Percentiles rank a stretch among this genome's conserved stretches.
Conservation (phyloP, 768 basidiomycete species). For the Amanita thiersii region DNA sequence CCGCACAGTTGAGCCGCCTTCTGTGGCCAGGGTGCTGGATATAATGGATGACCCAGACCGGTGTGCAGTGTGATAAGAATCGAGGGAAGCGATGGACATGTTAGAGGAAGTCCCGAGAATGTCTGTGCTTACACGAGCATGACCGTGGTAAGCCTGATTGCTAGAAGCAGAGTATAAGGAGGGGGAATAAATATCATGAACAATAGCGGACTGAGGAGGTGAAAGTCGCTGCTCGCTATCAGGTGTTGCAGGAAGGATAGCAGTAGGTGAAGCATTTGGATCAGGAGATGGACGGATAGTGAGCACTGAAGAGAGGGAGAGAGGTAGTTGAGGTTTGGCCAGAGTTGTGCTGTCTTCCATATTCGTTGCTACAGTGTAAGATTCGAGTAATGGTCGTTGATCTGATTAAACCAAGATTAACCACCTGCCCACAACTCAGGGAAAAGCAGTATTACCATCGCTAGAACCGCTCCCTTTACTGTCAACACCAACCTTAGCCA, state of each 20-base stretch:
- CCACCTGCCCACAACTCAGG: not conserved
- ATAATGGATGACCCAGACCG: slow-evolving; percentile 29
- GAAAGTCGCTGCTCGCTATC: slow-evolving; percentile 14
- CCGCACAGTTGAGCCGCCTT: slow-evolving; percentile 65
- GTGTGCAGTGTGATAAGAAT: slow-evolving; percentile 61
- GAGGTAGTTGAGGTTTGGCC: slow-evolving; percentile 42
- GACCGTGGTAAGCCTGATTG: no score
- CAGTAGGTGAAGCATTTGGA: slow-evolving; percentile 35
- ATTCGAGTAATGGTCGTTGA: slow-evolving; percentile 46
- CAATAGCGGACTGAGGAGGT: slow-evolving; percentile 15
- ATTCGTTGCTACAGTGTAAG: slow-evolving; percentile 21
- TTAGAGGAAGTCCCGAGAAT: slow-evolving; percentile 37
- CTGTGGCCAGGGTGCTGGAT: slow-evolving; percentile 58
- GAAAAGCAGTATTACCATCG: slow-evolving; percentile 19
- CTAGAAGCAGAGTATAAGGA: no score
- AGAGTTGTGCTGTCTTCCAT: slow-evolving; percentile 70
- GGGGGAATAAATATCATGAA: slow-evolving; percentile 7
- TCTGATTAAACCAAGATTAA: slow-evolving; percentile 22
- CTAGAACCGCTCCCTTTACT: slow-evolving; percentile 38
- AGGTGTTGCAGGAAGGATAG: slow-evolving; percentile 28
- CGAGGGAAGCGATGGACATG: slow-evolving; percentile 48
- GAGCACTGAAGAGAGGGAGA: slow-evolving; percentile 64
- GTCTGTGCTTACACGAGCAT: slow-evolving; percentile 19
- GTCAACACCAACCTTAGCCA: slow-evolving; percentile 43
- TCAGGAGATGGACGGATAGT: slow-evolving; percentile 55